Conservation (phyloP, 2,329 filamentous ascomycete species). For the Stachybotrys chlorohalonatus region DNA sequence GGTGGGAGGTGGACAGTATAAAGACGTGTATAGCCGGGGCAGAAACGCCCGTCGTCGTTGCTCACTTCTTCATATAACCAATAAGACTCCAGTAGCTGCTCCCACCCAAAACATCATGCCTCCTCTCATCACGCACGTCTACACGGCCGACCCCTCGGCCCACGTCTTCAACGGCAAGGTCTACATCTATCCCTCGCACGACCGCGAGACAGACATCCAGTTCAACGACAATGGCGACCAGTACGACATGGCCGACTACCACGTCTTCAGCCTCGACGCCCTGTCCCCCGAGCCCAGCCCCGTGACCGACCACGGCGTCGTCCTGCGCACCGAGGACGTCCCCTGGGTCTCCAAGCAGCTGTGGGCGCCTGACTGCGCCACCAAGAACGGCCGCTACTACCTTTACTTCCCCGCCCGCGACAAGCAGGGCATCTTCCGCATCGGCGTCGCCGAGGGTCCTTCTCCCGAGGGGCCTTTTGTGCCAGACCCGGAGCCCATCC, state of each 20-base stretch:
- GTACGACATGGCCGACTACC: constrained; percentile 79
- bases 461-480: constrained; percentile 61
- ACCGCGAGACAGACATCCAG: constrained; percentile 63
- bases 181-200: constrained; percentile 76
- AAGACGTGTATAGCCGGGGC: neutral
- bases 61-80: neutral
- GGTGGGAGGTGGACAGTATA: neutral
- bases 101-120: constrained; percentile 18
- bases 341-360: constrained; percentile 73
- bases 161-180: constrained; percentile 69
- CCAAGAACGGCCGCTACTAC: constrained; percentile 60
- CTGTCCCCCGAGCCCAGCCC: constrained; percentile 42
- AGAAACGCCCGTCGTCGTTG: neutral
- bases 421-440: constrained; percentile 59
- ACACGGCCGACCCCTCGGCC: constrained; percentile 72
- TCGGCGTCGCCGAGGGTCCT: constrained; percentile 60
- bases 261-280: constrained; percentile 55
- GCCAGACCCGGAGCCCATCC: constrained; percentile 54
- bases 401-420: constrained; percentile 72
- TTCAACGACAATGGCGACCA: constrained; percentile 82
- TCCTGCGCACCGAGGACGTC: constrained; percentile 54
- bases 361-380: constrained; percentile 71
- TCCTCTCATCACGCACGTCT: constrained; percentile 65
- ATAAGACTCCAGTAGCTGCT: neutral
- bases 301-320: constrained; percentile 66